Conservation (phyloP, 495 filamentous ascomycete species). For the Aspergillus wentii region DNA sequence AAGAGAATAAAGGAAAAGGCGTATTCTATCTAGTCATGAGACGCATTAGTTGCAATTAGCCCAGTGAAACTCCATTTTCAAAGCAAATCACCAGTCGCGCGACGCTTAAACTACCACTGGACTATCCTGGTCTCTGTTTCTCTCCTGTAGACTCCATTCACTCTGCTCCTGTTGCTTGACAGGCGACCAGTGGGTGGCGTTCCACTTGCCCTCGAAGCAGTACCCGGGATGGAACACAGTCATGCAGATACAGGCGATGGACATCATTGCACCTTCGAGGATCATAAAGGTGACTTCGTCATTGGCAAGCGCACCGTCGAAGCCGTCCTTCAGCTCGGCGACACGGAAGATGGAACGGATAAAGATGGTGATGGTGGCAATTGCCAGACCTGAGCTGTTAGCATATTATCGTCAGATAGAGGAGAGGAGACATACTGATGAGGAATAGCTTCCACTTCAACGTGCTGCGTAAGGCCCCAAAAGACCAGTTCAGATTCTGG, state of each 20-base stretch:
- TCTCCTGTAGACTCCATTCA: too few species aligned
- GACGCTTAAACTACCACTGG: too few species aligned
- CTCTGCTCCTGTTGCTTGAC: too few species aligned
- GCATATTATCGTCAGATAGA: background rate
- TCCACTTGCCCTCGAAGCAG: too few species aligned
- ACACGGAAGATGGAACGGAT: constrained; percentile 59
- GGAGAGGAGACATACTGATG: constrained; percentile 3
- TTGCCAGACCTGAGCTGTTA: constrained; percentile 26
- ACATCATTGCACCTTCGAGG: constrained; percentile 68
- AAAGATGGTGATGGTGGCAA: constrained; percentile 56
- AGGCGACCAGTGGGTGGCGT: too few species aligned
- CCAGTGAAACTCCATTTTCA: too few species aligned
- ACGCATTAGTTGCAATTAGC: too few species aligned
- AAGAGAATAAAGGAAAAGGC: too few species aligned
- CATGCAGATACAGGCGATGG: constrained; percentile 49
- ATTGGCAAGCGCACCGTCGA: constrained; percentile 49
- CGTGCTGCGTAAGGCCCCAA: constrained; percentile 2
- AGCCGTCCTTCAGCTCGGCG: constrained; percentile 62
- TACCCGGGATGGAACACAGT: constrained; percentile 58
- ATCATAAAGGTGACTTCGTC: constrained; percentile 62
- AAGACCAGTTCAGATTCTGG: background rate
- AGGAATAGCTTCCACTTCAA: constrained; percentile 14
- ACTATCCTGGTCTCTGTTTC: too few species aligned
- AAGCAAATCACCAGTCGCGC: too few species aligned
- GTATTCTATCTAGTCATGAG: too few species aligned